Evolutionary conservation across 1,139 yeast genomes (phyloP).

Genomic region (Yamadazyma triangularis): DNA sequence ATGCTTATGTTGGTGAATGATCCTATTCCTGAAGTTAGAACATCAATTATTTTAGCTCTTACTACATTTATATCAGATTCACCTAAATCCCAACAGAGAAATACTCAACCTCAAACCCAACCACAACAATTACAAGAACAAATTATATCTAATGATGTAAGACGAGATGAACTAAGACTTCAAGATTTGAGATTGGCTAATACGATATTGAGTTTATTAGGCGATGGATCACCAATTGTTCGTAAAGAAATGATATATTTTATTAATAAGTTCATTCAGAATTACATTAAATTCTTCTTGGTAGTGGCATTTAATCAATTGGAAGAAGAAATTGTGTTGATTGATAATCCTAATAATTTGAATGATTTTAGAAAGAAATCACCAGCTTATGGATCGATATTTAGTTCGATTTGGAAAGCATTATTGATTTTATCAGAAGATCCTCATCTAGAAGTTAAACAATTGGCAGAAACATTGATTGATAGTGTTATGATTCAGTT

Average conservation of each 20-base stretch:
- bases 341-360: slow-evolving; percentile 56
- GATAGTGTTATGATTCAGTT: slow-evolving; percentile 69
- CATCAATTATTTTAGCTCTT: slow-evolving; percentile 74
- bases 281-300: slow-evolving; percentile 69
- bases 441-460: slow-evolving; percentile 80
- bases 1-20: slow-evolving; percentile 63
- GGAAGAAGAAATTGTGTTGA: slow-evolving; percentile 70
- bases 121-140: slow-evolving; percentile 21
- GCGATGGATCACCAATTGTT: slow-evolving; percentile 89
- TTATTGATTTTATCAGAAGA: slow-evolving; percentile 79
- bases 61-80: slow-evolving; percentile 60
- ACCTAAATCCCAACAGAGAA: slow-evolving; percentile 21
- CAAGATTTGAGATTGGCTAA: slow-evolving; percentile 53
- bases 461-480: slow-evolving; percentile 68
- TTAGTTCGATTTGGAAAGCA: slow-evolving; percentile 84
- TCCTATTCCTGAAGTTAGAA: slow-evolving; percentile 93
- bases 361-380: slow-evolving; percentile 58
- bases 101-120: slow-evolving; percentile 8
- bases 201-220: slow-evolving; percentile 45
- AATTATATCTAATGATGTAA: slow-evolving; percentile 17
- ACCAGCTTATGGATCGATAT: slow-evolving; percentile 84
- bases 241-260: slow-evolving; percentile 80
- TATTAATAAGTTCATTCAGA: slow-evolving; percentile 67
- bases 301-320: slow-evolving; percentile 86
- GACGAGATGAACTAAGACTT: slow-evolving; percentile 46